A percentile compares a stretch with the other conserved stretches of the same genome.
These are phyloP conservation scores for Zasmidium angulare DNA, from an alignment of 2,329 filamentous ascomycete genomes.

Conservation along the genomic window DNA sequence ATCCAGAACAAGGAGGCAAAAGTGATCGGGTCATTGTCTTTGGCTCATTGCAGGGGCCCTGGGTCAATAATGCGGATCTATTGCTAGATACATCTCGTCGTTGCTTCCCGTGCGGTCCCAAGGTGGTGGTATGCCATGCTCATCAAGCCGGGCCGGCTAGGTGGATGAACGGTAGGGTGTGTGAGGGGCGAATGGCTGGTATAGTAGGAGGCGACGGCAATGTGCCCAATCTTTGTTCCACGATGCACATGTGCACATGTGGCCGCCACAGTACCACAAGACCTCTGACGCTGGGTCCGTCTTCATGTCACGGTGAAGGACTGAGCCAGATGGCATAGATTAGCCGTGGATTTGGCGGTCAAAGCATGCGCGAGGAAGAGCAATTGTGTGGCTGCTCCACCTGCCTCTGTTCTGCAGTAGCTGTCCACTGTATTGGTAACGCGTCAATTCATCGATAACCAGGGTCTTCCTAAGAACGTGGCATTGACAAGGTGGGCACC, in stretches of 20 bases:
- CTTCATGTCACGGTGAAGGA: neutral
- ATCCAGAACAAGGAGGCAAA: no score
- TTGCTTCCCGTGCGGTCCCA: neutral
- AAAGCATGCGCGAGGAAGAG: neutral
- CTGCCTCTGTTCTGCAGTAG: slow-evolving; percentile 6
- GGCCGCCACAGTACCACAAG: slow-evolving; percentile 4
- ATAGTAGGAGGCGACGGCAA: no score
- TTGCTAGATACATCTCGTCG: neutral
- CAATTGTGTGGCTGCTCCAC: slow-evolving; percentile 6
- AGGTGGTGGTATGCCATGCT: neutral
- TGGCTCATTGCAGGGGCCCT: neutral
- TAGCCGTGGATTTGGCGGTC: neutral
- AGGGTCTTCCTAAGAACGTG: slow-evolving; percentile 33
- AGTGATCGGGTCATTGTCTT: neutral
- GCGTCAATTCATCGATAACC: slow-evolving; percentile 34
- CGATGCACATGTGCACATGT: slow-evolving; percentile 2
- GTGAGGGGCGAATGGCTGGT: neutral
- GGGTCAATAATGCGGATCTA: neutral
- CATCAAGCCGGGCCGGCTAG: neutral
- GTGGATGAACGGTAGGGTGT: neutral
- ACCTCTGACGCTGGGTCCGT: neutral
- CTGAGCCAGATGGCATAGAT: neutral
- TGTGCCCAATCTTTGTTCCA: no score
- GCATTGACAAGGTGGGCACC: slow-evolving; percentile 1
- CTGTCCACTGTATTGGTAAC: slow-evolving; percentile 20